Percentiles rank a stretch among this genome's conserved stretches.
Conservation (phyloP, 192 early-diverging fungal species). For the Coemansia sp. region DNA sequence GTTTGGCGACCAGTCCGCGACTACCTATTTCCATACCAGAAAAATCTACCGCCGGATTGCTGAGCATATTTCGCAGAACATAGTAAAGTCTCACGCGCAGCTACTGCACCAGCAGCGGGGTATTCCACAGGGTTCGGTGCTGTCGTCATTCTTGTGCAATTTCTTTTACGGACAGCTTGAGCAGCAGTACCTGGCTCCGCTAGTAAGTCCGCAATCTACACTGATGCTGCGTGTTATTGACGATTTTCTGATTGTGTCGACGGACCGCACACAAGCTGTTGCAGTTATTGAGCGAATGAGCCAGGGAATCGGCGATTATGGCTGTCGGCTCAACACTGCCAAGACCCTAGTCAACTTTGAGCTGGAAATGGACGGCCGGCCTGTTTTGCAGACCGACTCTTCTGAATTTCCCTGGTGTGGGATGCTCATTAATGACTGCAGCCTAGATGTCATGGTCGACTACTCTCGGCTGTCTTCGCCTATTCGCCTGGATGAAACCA, state of each 20-base stretch:
- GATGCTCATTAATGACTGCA: constrained; percentile 65
- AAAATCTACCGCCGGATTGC: constrained; percentile 54
- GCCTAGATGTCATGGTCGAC: constrained; percentile 68
- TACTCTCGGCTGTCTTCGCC: constrained; percentile 59
- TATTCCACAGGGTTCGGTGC: constrained; percentile 88
- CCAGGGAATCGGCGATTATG: constrained; percentile 65
- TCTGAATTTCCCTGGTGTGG: constrained; percentile 70
- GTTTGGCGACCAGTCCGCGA: constrained; percentile 71
- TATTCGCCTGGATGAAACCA: constrained; percentile 46
- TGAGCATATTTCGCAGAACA: constrained; percentile 68
- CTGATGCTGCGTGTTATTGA: constrained; percentile 77
- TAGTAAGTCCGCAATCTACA: constrained; percentile 49
- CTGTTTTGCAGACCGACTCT: constrained; percentile 22
- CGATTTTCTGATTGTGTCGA: constrained; percentile 81
- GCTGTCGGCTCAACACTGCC: constrained; percentile 68
- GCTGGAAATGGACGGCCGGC: constrained; percentile 34
- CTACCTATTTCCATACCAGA: constrained; percentile 56
- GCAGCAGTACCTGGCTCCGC: constrained; percentile 50
- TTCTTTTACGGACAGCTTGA: constrained; percentile 81
- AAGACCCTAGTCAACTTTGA: constrained; percentile 85
- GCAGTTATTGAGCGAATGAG: constrained; percentile 63
- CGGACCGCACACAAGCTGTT: constrained; percentile 48
- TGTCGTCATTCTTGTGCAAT: constrained; percentile 87
- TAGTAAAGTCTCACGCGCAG: constrained; percentile 61
- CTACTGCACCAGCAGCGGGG: constrained; percentile 73